These are phyloP conservation scores for Aurantiochytrium sp. DNA, from an alignment of 108 stramenopile genomes.

Conservation along the genomic window DNA sequence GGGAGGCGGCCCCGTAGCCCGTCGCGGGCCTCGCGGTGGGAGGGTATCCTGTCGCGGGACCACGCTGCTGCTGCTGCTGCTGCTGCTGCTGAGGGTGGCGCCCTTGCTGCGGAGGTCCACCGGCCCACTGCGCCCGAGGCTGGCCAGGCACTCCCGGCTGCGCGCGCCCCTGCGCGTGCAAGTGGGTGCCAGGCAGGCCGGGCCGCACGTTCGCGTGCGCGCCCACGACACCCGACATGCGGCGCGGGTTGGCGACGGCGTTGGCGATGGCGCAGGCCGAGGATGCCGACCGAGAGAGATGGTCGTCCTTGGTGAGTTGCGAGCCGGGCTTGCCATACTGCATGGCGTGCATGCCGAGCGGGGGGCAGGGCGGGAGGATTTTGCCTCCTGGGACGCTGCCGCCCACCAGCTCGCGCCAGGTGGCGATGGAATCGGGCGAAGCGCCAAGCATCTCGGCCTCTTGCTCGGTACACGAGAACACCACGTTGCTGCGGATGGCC, in stretches of 20 bases:
- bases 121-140: too few relatives aligned
- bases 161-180: neutral
- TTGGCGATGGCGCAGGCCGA: neutral
- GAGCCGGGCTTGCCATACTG: neutral
- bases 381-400: neutral
- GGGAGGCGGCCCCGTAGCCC: too few relatives aligned
- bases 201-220: neutral
- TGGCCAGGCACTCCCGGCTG: neutral
- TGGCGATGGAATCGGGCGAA: neutral
- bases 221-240: neutral
- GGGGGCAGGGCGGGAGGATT: neutral
- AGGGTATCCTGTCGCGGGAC: too few relatives aligned
- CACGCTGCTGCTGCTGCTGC: too few relatives aligned
- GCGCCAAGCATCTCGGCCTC: neutral
- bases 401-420: neutral
- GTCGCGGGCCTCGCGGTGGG: too few relatives aligned
- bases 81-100: too few relatives aligned
- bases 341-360: neutral
- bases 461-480: neutral
- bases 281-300: neutral
- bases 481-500: neutral
- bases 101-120: neutral
- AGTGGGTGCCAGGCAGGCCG: too few relatives aligned
- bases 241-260: neutral
- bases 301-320: neutral